phyloP scores from a whole-genome alignment of 2,329 filamentous ascomycete species.

The Nothomitra cinnamomea region DNA sequence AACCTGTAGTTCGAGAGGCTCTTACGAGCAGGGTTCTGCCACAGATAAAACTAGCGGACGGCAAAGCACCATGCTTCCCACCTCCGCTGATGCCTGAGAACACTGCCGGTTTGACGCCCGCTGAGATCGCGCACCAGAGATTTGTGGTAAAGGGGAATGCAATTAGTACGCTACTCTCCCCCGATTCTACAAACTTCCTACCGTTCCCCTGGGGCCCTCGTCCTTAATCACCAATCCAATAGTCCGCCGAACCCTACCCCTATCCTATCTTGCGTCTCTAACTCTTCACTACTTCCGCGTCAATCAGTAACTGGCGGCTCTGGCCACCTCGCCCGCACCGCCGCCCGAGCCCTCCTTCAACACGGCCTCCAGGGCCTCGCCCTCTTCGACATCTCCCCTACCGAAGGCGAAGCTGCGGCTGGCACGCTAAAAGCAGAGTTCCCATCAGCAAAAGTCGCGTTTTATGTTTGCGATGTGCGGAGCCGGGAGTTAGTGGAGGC shows the following conservation, averaged over 20 bases:
- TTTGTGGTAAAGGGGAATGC: constrained; percentile 36
- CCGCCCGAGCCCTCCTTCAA: constrained; percentile 46
- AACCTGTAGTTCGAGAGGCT: no score
- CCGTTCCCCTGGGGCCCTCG: no score
- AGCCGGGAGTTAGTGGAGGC: constrained; percentile 29
- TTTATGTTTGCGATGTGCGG: constrained; percentile 41
- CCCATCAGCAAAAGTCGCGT: constrained; percentile 32
- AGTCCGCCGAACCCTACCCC: no score
- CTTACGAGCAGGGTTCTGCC: no score
- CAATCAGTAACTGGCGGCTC: constrained; percentile 42
- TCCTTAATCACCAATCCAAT: no score
- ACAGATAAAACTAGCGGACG: no score
- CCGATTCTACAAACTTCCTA: no score
- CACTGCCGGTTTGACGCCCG: constrained; percentile 11
- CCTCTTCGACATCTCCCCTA: constrained; percentile 38
- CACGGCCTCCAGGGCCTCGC: constrained; percentile 43
- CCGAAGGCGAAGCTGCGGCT: no score
- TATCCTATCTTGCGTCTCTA: no score
- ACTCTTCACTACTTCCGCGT: no score
- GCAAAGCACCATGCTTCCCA: no score
- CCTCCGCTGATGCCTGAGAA: constrained; percentile 17
- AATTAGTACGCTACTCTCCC: constrained; percentile 17
- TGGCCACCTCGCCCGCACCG: constrained; percentile 42
- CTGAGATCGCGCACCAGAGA: constrained; percentile 25
- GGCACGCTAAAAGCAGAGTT: constrained; percentile 33